Evolutionary conservation across 2,329 filamentous ascomycete genomes (phyloP).

Genomic region (Stachybotrys echinatus): DNA sequence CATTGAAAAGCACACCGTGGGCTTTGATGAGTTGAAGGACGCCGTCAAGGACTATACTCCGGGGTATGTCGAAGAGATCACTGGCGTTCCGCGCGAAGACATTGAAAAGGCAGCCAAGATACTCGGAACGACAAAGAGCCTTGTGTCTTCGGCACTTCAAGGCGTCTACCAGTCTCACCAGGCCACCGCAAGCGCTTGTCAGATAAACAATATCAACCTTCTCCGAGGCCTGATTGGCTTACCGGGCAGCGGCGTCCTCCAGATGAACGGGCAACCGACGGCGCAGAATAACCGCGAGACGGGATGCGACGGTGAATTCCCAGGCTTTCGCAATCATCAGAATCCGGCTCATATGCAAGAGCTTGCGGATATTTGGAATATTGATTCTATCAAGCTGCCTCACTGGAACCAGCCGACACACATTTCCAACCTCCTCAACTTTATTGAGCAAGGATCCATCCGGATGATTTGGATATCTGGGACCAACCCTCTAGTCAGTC

Average conservation of each 20-base stretch:
- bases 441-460: constrained; percentile 24
- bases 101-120: constrained; percentile 24
- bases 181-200: constrained; percentile 30
- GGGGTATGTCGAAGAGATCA: constrained; percentile 24
- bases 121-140: constrained; percentile 21
- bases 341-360: constrained; percentile 28
- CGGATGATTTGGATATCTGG: constrained; percentile 31
- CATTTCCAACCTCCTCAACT: constrained; percentile 28
- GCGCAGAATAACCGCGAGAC: constrained; percentile 33
- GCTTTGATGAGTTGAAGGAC: constrained; percentile 17
- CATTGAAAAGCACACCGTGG: constrained; percentile 20
- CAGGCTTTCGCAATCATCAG: constrained; percentile 27
- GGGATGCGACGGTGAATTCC: constrained; percentile 31
- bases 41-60: constrained; percentile 24
- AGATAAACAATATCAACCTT: constrained; percentile 35
- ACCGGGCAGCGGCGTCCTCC: constrained; percentile 26
- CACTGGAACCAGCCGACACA: constrained; percentile 33
- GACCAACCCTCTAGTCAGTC: constrained; percentile 31
- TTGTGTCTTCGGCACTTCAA: constrained; percentile 30
- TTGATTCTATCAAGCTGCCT: constrained; percentile 23
- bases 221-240: constrained; percentile 27
- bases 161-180: constrained; percentile 35
- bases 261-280: constrained; percentile 34
- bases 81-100: constrained; percentile 21
- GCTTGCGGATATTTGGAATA: constrained; percentile 29